A percentile compares a stretch with the other conserved stretches of the same genome.
Conservation (phyloP, 2,329 filamentous ascomycete genomes). For the Fusarium ramigenum region DNA sequence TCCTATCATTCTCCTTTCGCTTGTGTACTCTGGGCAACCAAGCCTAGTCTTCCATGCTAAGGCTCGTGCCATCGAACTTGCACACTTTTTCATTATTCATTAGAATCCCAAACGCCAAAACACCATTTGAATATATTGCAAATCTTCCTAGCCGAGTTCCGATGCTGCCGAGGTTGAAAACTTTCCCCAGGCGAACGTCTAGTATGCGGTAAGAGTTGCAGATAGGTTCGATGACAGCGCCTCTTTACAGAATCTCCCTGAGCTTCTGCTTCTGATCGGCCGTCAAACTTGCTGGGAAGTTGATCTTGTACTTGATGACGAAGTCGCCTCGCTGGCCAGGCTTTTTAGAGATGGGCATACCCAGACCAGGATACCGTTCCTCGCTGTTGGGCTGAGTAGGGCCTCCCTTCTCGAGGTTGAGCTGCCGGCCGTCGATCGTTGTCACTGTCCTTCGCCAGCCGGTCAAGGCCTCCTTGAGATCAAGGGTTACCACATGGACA, state of each 20-base stretch:
- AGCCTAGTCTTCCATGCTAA: neutral
- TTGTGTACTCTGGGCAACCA: conserved; percentile 4
- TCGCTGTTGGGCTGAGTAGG: conserved; percentile 86
- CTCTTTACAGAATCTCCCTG: conserved; percentile 75
- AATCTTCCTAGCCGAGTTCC: neutral
- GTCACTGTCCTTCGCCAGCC: conserved; percentile 92
- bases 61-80: neutral
- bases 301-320: conserved; percentile 89
- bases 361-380: conserved; percentile 84
- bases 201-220: neutral
- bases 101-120: conserved; percentile 38
- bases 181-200: neutral
- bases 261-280: conserved; percentile 81
- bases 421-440: conserved; percentile 90
- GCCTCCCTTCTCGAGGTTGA: conserved; percentile 80
- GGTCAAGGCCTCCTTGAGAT: conserved; percentile 92
- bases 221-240: neutral
- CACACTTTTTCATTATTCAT: conserved; percentile 39
- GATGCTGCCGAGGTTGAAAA: neutral
- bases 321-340: conserved; percentile 86
- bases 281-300: conserved; percentile 85
- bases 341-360: conserved; percentile 96
- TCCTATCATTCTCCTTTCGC: conserved; percentile 1
- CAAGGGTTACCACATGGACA: conserved; percentile 78
- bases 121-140: conserved; percentile 28